phyloP scores from a whole-genome alignment of 768 basidiomycete species.

The Mycena floridula region DNA sequence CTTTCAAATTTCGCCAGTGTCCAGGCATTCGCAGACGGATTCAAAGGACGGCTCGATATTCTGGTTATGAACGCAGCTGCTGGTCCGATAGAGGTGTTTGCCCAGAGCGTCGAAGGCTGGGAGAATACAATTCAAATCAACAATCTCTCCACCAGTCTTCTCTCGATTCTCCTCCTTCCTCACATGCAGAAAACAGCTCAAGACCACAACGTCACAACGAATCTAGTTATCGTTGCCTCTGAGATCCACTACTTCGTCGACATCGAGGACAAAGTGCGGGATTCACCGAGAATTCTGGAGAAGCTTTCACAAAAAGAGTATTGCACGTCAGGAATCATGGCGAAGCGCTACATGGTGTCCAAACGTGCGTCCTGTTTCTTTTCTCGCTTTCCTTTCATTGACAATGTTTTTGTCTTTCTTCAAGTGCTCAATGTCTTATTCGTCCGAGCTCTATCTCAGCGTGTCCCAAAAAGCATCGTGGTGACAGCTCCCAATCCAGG shows the following conservation, averaged over 20 bases:
- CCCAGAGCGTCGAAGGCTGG: neutral
- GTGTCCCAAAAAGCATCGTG: slow-evolving; percentile 8
- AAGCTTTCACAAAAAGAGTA: slow-evolving; percentile 12
- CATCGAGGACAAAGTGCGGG: slow-evolving; percentile 1
- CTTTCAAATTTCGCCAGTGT: neutral
- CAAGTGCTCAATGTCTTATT: slow-evolving; percentile 16
- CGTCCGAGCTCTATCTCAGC: slow-evolving; percentile 7
- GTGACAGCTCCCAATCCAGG: slow-evolving; percentile 14
- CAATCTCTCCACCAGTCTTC: slow-evolving; percentile 20
- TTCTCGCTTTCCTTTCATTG: neutral
- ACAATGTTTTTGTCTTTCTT: neutral
- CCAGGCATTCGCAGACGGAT: neutral
- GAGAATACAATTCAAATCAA: slow-evolving; percentile 28
- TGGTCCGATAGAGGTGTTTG: neutral
- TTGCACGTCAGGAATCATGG: slow-evolving; percentile 7
- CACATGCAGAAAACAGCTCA: slow-evolving; percentile 16
- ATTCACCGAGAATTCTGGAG: slow-evolving; percentile 8
- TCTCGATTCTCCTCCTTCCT: slow-evolving; percentile 22
- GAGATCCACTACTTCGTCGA: slow-evolving; percentile 14
- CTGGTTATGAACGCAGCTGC: slow-evolving; percentile 9
- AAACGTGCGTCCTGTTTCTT: slow-evolving; percentile 8
- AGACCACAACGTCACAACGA: slow-evolving; percentile 2
- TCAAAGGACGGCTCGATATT: slow-evolving; percentile 3
- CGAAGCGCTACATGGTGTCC: neutral
- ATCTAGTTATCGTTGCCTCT: slow-evolving; percentile 19